phyloP scores from a whole-genome alignment of 2,329 filamentous ascomycete genomes.

The Colletotrichum sp. region DNA sequence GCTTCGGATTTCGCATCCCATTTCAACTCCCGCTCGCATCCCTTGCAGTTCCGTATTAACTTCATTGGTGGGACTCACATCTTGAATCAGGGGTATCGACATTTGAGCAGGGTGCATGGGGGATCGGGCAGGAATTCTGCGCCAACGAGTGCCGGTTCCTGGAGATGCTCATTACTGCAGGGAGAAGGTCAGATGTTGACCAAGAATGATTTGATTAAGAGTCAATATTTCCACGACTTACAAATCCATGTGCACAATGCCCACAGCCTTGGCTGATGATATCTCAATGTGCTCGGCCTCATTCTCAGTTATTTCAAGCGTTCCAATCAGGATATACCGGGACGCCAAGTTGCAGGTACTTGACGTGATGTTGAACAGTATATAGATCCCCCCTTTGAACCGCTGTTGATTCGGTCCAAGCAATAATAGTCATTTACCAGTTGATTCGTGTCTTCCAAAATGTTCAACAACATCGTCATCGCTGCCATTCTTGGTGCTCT shows the following conservation, averaged over 20 bases:
- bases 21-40: background rate
- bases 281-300: background rate
- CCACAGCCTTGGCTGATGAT: background rate
- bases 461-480: background rate
- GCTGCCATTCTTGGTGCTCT: background rate
- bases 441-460: background rate
- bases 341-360: rapidly evolving
- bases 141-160: background rate
- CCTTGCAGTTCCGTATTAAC: background rate
- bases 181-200: background rate
- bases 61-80: background rate
- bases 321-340: background rate
- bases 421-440: too few relatives aligned
- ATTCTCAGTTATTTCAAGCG: background rate
- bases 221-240: background rate
- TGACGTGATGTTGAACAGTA: rapidly evolving
- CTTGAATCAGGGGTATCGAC: background rate
- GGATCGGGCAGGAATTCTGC: background rate
- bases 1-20: background rate
- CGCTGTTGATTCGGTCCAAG: too few relatives aligned
- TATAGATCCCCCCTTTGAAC: background rate
- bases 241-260: background rate
- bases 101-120: too few relatives aligned
- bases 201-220: too few relatives aligned
- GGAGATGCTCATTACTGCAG: background rate